phyloP scores from a whole-genome alignment of 768 basidiomycete species.

The Lactarius hengduanensis region DNA sequence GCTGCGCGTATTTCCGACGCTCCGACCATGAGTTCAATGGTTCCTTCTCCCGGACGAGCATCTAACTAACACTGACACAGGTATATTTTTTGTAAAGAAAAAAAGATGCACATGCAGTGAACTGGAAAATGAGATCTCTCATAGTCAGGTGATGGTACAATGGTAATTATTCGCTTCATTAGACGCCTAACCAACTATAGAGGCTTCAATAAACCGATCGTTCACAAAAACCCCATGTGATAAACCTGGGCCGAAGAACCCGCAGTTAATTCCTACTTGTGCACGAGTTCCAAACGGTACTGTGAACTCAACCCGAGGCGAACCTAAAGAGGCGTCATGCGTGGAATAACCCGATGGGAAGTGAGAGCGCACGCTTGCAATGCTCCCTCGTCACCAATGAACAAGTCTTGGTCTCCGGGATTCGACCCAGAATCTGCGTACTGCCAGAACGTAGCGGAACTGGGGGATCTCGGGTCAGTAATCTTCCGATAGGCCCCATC shows the following conservation, averaged over 20 bases:
- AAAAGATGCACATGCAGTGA: not conserved
- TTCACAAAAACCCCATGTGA: not conserved
- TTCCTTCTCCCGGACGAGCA: not conserved
- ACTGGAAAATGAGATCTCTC: not conserved
- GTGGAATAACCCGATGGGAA: not conserved
- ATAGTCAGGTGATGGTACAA: not conserved
- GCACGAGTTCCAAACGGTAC: not conserved
- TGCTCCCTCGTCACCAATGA: constrained; percentile 51
- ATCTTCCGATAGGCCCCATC: not conserved
- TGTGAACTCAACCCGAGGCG: not conserved
- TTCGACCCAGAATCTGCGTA: constrained; percentile 55
- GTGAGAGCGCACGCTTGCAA: constrained; percentile 38
- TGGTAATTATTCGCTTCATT: not conserved
- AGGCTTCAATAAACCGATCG: constrained; percentile 3
- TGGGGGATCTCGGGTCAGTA: constrained; percentile 25
- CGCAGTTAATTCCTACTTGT: not conserved
- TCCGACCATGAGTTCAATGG: too few relatives aligned
- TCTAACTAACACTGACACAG: not conserved
- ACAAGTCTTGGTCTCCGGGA: constrained; percentile 58
- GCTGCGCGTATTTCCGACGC: not conserved
- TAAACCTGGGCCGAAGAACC: not conserved
- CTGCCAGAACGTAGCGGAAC: constrained; percentile 60
- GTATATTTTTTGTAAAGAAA: not conserved
- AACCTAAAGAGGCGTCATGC: not conserved
- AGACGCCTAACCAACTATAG: not conserved